Base-by-base conservation (phyloP, 768 basidiomycete genomes). In the Leccinum variicolor region DNA sequence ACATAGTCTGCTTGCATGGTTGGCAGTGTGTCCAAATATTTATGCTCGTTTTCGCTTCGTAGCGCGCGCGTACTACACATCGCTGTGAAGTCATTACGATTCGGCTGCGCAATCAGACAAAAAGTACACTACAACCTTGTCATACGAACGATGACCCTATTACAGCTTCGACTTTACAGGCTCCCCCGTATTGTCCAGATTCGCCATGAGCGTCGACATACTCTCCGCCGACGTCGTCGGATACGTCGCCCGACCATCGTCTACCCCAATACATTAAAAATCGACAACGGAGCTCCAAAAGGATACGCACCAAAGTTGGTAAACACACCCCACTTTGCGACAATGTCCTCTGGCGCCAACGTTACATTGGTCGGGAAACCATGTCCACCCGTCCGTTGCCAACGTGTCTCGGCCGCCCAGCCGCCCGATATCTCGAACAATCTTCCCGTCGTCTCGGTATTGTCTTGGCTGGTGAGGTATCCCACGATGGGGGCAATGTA, bases 401-500 rank as follows among this genome's bases (percentile, higher is more conserved):
- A 99, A 56, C 96, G 81, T 31, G 90, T 87, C 72, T 94, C 85
- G 1, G 92, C 92, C 3, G 89, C 89, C 91, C 94, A 98, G 0
- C 96, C 97, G 23, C 90, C 94, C 14, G 81, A 81, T 41, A 94
- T 82, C 72, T 98, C 95, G 71, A 95, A 95, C 51, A 99, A 69
- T 6, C 78, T 75, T 8, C 91, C 90, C 13, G 87, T 83, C 8
- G 84, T 86, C 36, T 85, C 81, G 17, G 79, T 77, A 64, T 96
- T 95, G 54, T 86, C 89, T 73, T 86, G 83, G 68, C 91, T 93
- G 4, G 83, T 86, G 31, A 99, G 81, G 69, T 89, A 98, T 7
- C 94, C 95, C 26, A 97, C 94, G 47, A 98, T 69, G 10, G 97
- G 96, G 3, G 96, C 93, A 53, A 98, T 84, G 66, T 80, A 96